A percentile compares a stretch with the other conserved stretches of the same genome.
Evolutionary conservation across 768 basidiomycete species (phyloP).

Genomic region (Hericium coralloides): DNA sequence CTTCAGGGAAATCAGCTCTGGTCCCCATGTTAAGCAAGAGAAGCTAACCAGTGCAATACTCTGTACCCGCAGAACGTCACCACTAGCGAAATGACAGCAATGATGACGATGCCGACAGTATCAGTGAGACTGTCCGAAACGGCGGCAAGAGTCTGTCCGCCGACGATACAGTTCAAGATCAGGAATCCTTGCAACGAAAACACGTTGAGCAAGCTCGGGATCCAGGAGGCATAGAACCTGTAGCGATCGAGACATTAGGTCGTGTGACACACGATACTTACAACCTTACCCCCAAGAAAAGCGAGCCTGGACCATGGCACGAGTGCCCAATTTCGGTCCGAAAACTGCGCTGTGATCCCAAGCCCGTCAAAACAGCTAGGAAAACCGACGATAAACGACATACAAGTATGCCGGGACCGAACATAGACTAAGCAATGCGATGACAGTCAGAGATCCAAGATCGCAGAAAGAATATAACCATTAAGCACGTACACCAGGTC

Average conservation of each 20-base stretch:
- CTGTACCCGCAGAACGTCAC: constrained; percentile 28
- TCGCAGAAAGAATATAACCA: background rate
- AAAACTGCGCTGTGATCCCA: constrained; percentile 32
- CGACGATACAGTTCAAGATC: constrained; percentile 40
- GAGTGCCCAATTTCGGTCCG: constrained; percentile 45
- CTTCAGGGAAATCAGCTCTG: constrained; percentile 4
- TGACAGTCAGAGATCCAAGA: constrained; percentile 2
- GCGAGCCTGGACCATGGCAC: constrained; percentile 48
- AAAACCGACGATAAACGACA: background rate
- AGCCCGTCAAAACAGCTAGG: too few relatives aligned
- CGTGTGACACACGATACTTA: background rate
- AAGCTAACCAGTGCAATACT: constrained; percentile 24
- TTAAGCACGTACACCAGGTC: constrained; percentile 32
- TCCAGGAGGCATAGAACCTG: constrained; percentile 30
- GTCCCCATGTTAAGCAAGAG: background rate
- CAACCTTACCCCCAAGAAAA: constrained; percentile 40
- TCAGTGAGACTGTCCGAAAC: constrained; percentile 23
- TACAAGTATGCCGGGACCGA: constrained; percentile 31
- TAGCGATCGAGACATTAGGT: background rate
- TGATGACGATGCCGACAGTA: constrained; percentile 35
- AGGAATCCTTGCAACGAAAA: constrained; percentile 39
- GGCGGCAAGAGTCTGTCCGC: constrained; percentile 39
- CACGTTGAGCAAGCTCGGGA: constrained; percentile 33
- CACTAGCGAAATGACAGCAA: constrained; percentile 29
- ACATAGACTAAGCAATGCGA: constrained; percentile 19